Percentiles rank a stretch among this genome's conserved stretches.
These are phyloP conservation scores for Cystoderma amianthinum DNA, from an alignment of 768 basidiomycete species.

Conservation along the genomic window DNA sequence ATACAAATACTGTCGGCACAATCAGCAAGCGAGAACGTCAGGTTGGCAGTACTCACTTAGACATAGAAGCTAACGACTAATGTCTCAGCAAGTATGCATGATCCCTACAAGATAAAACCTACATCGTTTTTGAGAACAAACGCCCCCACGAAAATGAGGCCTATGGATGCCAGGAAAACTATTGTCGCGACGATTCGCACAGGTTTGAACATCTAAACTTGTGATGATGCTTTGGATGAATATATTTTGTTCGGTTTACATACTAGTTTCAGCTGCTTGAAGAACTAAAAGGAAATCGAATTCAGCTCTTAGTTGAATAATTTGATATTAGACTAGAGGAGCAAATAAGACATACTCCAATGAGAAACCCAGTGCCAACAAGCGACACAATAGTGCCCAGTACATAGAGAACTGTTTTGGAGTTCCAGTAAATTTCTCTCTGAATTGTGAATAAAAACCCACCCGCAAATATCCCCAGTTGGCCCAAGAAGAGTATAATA, in stretches of 20 bases:
- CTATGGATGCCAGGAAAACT: conserved; percentile 73
- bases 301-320: no score
- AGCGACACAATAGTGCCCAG: conserved; percentile 80
- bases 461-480: conserved; percentile 69
- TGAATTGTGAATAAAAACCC: conserved; percentile 22
- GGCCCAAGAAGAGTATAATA: conserved; percentile 69
- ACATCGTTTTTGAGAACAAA: conserved; percentile 71
- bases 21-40: not conserved
- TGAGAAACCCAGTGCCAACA: conserved; percentile 84
- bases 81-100: no score
- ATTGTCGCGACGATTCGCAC: conserved; percentile 79
- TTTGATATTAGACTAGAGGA: conserved; percentile 1
- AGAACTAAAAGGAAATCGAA: conserved; percentile 49
- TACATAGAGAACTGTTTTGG: conserved; percentile 70
- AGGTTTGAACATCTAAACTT: conserved; percentile 86
- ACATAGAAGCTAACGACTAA: conserved; percentile 67
- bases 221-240: not conserved
- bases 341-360: conserved; percentile 55
- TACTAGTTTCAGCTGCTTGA: conserved; percentile 77
- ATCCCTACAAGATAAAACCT: conserved; percentile 23
- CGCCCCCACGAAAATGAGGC: conserved; percentile 78
- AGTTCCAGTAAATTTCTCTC: conserved; percentile 4
- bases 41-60: conserved; percentile 42
- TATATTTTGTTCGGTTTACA: conserved; percentile 9
- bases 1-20: conserved; percentile 67